These are phyloP conservation scores for Diaporthe velutina DNA, from an alignment of 2,329 filamentous ascomycete genomes.

Conservation along the genomic window DNA sequence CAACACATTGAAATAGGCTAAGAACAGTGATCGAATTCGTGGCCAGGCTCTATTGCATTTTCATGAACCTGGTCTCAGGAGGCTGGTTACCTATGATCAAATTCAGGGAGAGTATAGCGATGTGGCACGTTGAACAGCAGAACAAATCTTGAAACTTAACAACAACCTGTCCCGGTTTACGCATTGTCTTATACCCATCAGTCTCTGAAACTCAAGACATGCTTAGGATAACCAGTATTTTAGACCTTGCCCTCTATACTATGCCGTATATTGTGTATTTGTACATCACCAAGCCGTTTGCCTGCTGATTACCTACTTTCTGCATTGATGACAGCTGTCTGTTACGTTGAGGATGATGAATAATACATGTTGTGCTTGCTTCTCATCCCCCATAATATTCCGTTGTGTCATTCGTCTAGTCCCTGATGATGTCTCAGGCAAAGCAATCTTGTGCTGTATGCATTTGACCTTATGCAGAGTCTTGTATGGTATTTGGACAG, in stretches of 20 bases:
- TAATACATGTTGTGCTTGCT: not conserved
- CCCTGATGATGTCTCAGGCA: not conserved
- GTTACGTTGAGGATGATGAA: not conserved
- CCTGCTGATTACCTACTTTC: fast-evolving
- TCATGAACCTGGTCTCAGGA: not conserved
- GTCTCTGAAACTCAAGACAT: not conserved
- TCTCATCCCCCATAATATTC: not conserved
- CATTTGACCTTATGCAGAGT: not conserved
- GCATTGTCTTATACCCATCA: no score
- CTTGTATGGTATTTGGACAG: not conserved
- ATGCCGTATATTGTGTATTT: no score
- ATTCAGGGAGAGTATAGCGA: not conserved
- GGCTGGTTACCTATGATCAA: not conserved
- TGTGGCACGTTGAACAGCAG: not conserved
- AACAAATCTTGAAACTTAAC: not conserved
- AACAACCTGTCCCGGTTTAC: not conserved
- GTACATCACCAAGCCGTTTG: not conserved
- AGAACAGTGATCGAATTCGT: not conserved
- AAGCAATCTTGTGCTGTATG: not conserved
- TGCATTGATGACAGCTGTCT: not conserved
- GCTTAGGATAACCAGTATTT: not conserved
- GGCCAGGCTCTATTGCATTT: not conserved
- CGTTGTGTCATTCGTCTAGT: fast-evolving
- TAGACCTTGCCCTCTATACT: not conserved
- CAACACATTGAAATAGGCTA: not conserved